Evolutionary conservation across 1,284 basidiomycete species (phyloP).

Genomic region (Boletus smithii): DNA sequence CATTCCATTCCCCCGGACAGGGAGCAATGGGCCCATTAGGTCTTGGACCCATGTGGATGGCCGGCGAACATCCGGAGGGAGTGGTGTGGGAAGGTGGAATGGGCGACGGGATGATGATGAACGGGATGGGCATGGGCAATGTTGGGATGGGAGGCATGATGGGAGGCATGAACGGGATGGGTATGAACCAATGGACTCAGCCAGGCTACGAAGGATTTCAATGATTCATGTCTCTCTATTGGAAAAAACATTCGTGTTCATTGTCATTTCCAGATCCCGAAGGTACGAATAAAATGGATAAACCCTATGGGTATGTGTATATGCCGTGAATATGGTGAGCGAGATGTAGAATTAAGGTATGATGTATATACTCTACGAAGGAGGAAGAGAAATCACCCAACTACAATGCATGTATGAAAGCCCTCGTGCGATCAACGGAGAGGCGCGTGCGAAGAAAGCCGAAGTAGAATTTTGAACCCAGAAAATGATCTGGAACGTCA

Average conservation of each 20-base stretch:
- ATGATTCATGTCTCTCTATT: slow-evolving; percentile 8
- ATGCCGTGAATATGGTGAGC: slow-evolving; percentile 23
- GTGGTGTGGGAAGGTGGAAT: slow-evolving; percentile 30
- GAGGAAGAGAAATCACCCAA: not conserved
- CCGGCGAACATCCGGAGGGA: slow-evolving; percentile 25
- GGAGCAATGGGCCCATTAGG: slow-evolving; percentile 20
- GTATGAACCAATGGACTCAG: slow-evolving; percentile 39
- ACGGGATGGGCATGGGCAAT: slow-evolving; percentile 32
- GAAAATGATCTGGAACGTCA: not conserved
- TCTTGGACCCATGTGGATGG: slow-evolving; percentile 28
- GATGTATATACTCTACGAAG: slow-evolving; percentile 21
- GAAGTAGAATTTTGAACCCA: not conserved
- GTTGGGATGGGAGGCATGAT: slow-evolving; percentile 38
- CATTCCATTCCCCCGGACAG: slow-evolving; percentile 23
- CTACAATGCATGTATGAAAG: slow-evolving; percentile 6
- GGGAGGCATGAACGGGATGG: slow-evolving; percentile 33
- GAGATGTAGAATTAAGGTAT: slow-evolving; percentile 28
- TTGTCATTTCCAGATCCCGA: slow-evolving; percentile 7
- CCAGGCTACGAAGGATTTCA: slow-evolving; percentile 32
- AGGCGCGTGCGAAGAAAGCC: slow-evolving; percentile 5
- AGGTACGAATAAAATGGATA: slow-evolving; percentile 10
- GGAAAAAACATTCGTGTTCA: not conserved
- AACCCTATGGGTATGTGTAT: slow-evolving; percentile 24
- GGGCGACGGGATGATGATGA: slow-evolving; percentile 33
- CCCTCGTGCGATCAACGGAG: slow-evolving; percentile 19